Base-by-base conservation (phyloP, 148 eudicot species). In the Agrostemma githago region DNA sequence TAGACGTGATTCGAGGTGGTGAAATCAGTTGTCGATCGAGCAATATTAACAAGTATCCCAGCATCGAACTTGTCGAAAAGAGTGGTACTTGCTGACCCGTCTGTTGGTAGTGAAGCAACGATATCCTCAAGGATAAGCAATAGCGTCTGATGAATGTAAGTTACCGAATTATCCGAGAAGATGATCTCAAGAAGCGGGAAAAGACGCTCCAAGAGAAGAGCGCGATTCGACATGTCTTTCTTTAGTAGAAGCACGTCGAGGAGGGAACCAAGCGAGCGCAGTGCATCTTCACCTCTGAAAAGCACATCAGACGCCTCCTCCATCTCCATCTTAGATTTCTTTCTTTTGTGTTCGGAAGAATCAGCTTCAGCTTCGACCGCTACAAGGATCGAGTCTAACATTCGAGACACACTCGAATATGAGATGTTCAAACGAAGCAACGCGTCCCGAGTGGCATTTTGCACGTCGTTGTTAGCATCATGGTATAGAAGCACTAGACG, bases 101-200 rank as follows among this genome's bases (percentile, higher is more conserved):
- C 79, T 76, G 69, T 44, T 38, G 82, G 51, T 51, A 84, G 71
- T 41, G 92, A 82, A 79, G 86, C 57, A 79, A 82, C 68, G 19
- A 90, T 90, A 78, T 95, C 96, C 78, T 95, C 98, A 66, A 95
- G 87, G 68, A 89, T 83, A 60, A 86, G 80, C 46, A 95, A 81
- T 56, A 92, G 62, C 2, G 90, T 87, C 84, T 92, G 98, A 78
- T 84, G 92, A 79, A 86, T 79, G 76, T 86, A 88, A 71, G 76
- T 76, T 42, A 77, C 62, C 82, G 79, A 81, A 48, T 79, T 74
- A 77, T 83, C 75, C 75, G 76, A 74, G 65, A 86, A 91, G n/a
- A 85, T 61, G 60, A 77, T 79, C 66, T 66, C 74, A 57, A 93
- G 86, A 79, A 91, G 92, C 85, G 81, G 84, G 76, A 93, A 89